Evolutionary conservation across 148 eudicot species (phyloP).

Genomic region (Amaranthus palmeri): DNA sequence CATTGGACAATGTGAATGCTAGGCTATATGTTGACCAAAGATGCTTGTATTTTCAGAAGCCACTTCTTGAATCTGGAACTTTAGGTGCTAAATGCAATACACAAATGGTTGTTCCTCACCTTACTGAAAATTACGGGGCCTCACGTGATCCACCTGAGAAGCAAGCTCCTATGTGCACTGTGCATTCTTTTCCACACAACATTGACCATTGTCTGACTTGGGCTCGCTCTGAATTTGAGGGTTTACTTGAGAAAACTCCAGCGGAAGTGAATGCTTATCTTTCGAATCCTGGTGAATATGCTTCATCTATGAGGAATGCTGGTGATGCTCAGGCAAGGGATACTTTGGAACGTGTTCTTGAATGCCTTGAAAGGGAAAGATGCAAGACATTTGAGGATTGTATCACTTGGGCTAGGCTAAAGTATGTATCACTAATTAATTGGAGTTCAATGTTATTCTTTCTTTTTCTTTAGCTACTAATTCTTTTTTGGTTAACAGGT

Average conservation of each 20-base stretch:
- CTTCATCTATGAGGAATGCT: slow-evolving; percentile 66
- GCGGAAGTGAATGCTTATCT: slow-evolving; percentile 87
- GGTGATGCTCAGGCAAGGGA: slow-evolving; percentile 93
- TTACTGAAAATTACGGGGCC: slow-evolving; percentile 94
- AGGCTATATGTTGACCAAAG: slow-evolving; percentile 88
- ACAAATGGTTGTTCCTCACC: slow-evolving; percentile 92
- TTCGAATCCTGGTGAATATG: slow-evolving; percentile 61
- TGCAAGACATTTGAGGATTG: slow-evolving; percentile 84
- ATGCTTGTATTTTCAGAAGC: slow-evolving; percentile 88
- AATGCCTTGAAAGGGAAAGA: slow-evolving; percentile 74
- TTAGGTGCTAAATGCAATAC: slow-evolving; percentile 93
- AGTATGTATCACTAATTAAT: slow-evolving; percentile 34
- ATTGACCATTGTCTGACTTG: slow-evolving; percentile 95
- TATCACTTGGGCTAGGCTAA: slow-evolving; percentile 76
- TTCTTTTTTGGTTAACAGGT: slow-evolving; percentile 36
- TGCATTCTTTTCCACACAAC: slow-evolving; percentile 89
- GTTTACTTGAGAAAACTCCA: slow-evolving; percentile 85
- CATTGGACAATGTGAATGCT: slow-evolving; percentile 88
- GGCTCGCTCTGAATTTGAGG: slow-evolving; percentile 93
- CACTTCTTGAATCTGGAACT: slow-evolving; percentile 92
- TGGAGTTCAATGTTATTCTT: neutral
- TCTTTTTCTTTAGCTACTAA: slow-evolving; percentile 3
- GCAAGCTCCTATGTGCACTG: slow-evolving; percentile 96
- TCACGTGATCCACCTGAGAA: slow-evolving; percentile 96
- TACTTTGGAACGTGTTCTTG: slow-evolving; percentile 68